A percentile compares a stretch with the other conserved stretches of the same genome.
Evolutionary conservation across 768 basidiomycete genomes (phyloP).

Genomic region (Lactarius evosmus): DNA sequence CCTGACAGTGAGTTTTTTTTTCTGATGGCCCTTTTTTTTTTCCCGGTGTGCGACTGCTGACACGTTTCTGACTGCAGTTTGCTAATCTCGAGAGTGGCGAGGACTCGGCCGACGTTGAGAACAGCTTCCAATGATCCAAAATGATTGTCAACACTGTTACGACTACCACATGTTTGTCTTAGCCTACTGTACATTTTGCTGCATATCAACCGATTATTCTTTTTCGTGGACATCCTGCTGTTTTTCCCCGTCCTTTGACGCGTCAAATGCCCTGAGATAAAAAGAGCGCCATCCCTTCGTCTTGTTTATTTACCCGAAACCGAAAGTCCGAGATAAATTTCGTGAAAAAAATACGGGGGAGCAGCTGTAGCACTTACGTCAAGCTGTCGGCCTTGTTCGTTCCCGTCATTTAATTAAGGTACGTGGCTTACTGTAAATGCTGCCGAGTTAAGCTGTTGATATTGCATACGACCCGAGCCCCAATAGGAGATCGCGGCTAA

Average conservation of each 20-base stretch:
- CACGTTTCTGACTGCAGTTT: conserved; percentile 50
- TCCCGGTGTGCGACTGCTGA: conserved; percentile 14
- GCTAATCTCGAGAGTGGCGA: conserved; percentile 87
- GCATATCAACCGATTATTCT: conserved; percentile 5
- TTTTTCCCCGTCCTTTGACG: not conserved
- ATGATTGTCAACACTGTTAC: conserved; percentile 30
- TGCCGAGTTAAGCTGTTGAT: not conserved
- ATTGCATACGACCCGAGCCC: not conserved
- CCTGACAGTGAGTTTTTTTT: conserved; percentile 64
- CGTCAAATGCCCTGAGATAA: not conserved
- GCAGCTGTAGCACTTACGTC: not conserved
- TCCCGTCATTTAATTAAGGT: not conserved
- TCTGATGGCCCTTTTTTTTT: not conserved
- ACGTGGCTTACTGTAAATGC: not conserved
- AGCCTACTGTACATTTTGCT: conserved; percentile 20
- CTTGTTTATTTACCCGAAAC: not conserved
- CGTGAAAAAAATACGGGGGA: not conserved
- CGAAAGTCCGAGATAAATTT: not conserved
- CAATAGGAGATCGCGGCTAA: not conserved
- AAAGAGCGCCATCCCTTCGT: not conserved
- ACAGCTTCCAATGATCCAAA: conserved; percentile 69
- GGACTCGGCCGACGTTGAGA: conserved; percentile 94
- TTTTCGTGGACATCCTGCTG: not conserved
- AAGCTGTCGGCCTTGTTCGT: too few relatives aligned
- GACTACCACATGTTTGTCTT: not conserved